Conservation (phyloP, 2,329 filamentous ascomycete species). For the Cryphonectria radicalis region DNA sequence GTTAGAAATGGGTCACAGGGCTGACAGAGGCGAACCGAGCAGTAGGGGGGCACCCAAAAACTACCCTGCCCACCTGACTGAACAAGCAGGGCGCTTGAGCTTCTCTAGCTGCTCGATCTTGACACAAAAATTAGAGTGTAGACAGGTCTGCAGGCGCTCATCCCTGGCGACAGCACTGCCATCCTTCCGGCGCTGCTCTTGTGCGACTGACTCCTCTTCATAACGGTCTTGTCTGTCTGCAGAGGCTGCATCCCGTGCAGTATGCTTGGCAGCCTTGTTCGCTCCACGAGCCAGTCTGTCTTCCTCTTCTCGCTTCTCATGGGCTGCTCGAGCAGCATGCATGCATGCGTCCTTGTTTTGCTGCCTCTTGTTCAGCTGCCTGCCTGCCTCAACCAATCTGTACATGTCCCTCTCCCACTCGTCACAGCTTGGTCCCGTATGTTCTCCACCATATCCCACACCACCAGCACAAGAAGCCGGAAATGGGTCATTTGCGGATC, state of each 20-base stretch:
- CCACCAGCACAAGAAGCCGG: background rate
- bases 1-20: conserved; percentile 23
- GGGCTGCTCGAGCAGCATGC: background rate
- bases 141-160: conserved; percentile 31
- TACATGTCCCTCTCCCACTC: conserved; percentile 6
- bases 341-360: background rate
- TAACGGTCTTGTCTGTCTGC: background rate
- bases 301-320: background rate
- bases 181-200: conserved; percentile 32
- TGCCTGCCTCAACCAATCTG: background rate
- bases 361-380: background rate
- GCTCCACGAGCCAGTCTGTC: background rate
- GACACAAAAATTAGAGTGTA: conserved; percentile 34
- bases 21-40: conserved; percentile 32
- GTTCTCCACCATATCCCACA: too few species aligned
- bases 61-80: conserved; percentile 32
- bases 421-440: background rate
- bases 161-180: conserved; percentile 28
- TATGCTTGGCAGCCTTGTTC: background rate
- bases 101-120: conserved; percentile 33
- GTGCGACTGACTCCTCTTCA: conserved; percentile 11
- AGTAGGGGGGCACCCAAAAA: conserved; percentile 36
- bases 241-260: background rate
- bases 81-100: conserved; percentile 34
- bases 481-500: background rate